Percentiles rank a stretch among this genome's conserved stretches.
phyloP scores from a whole-genome alignment of 2,329 filamentous ascomycete species.

The Aspergillus sojae region DNA sequence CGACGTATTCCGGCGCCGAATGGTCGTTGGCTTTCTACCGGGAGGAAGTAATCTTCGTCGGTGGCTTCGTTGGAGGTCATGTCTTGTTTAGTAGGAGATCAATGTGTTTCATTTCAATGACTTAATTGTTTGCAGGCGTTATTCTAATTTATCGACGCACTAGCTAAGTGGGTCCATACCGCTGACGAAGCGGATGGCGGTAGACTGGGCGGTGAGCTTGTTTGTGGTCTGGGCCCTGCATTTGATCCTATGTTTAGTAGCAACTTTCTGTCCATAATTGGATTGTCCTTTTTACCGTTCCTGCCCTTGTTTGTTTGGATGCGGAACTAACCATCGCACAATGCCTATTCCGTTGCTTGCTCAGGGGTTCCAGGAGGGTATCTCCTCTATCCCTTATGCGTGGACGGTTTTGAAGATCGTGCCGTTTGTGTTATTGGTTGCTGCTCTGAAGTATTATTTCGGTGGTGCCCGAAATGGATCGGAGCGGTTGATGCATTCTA shows the following conservation, averaged over 20 bases:
- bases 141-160: neutral
- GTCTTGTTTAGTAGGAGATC: slow-evolving; percentile 17
- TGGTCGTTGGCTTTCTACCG: slow-evolving; percentile 60
- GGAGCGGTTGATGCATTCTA: slow-evolving; percentile 87
- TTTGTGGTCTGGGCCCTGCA: neutral
- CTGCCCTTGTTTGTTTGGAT: neutral
- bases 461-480: slow-evolving; percentile 73
- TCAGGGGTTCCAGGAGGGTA: slow-evolving; percentile 57
- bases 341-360: slow-evolving; percentile 67
- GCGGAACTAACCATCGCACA: slow-evolving; percentile 2
- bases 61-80: slow-evolving; percentile 36
- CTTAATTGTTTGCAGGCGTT: neutral
- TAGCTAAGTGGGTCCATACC: neutral
- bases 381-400: slow-evolving; percentile 57
- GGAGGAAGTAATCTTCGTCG: slow-evolving; percentile 61
- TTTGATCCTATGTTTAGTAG: neutral
- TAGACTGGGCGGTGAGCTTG: neutral
- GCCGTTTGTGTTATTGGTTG: slow-evolving; percentile 56
- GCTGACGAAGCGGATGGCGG: neutral
- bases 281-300: neutral
- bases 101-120: neutral
- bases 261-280: neutral
- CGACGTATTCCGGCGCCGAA: slow-evolving; percentile 66
- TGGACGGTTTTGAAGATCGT: slow-evolving; percentile 56
- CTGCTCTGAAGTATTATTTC: slow-evolving; percentile 72